These are phyloP conservation scores for Papilionanthe hybrid DNA, from an alignment of 116 monocot species.

Conservation along the genomic window DNA sequence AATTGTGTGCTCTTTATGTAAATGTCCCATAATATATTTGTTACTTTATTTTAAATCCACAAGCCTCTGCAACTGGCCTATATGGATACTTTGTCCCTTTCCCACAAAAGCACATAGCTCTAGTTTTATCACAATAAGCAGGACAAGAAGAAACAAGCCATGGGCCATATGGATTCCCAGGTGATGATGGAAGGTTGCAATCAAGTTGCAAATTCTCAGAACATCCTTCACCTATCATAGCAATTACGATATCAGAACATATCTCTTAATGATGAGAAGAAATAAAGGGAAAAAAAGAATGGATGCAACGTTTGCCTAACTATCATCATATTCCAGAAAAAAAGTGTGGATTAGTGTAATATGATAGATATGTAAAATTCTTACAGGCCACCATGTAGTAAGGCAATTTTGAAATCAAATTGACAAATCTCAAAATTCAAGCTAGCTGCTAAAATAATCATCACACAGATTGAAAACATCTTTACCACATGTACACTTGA, in stretches of 20 bases:
- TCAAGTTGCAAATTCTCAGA: constrained; percentile 48
- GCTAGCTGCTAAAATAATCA: too few species aligned
- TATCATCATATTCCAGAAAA: neutral
- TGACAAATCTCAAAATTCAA: too few species aligned
- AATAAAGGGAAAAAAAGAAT: neutral
- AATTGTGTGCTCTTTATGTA: too few species aligned
- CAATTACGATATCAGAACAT: neutral
- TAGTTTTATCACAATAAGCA: constrained; percentile 76
- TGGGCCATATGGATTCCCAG: constrained; percentile 44
- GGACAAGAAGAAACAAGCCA: constrained; percentile 87
- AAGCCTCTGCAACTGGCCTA: constrained; percentile 80
- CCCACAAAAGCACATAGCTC: constrained; percentile 97
- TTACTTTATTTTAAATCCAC: constrained; percentile 82
- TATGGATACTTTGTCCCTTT: constrained; percentile 80
- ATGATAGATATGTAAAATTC: neutral
- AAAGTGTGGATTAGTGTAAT: neutral
- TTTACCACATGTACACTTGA: too few species aligned
- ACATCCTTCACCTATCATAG: constrained; percentile 61
- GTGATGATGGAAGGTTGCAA: constrained; percentile 65
- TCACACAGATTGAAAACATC: too few species aligned
- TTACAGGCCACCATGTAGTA: too few species aligned
- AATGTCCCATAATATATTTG: neutral
- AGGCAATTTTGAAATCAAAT: too few species aligned
- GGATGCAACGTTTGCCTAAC: neutral
- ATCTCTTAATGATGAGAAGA: neutral